phyloP scores from a whole-genome alignment of 2,329 filamentous ascomycete species.

The Hypoxylon sp. region DNA sequence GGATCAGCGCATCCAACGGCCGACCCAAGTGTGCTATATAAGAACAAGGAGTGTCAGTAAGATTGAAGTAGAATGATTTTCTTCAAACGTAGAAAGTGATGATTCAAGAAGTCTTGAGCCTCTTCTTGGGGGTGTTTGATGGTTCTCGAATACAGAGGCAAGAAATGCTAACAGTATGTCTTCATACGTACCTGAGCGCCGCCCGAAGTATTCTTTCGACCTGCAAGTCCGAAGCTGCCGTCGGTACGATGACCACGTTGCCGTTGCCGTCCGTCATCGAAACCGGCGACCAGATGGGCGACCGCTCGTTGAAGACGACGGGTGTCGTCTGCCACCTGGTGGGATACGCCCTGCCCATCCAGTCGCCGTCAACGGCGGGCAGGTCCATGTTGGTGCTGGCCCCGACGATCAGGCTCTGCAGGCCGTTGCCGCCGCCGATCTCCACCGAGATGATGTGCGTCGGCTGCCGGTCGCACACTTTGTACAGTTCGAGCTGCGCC shows the following conservation, averaged over 20 bases:
- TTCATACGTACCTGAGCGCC: slow-evolving; percentile 55
- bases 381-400: slow-evolving; percentile 64
- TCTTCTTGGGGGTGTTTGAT: too few species aligned
- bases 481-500: slow-evolving; percentile 64
- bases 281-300: slow-evolving; percentile 57
- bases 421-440: slow-evolving; percentile 74
- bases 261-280: slow-evolving; percentile 63
- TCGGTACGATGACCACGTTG: slow-evolving; percentile 58
- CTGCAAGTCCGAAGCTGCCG: slow-evolving; percentile 58
- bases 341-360: slow-evolving; percentile 68
- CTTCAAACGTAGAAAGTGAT: too few species aligned
- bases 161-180: too few species aligned
- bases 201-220: slow-evolving; percentile 64
- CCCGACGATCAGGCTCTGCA: slow-evolving; percentile 68
- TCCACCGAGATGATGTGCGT: slow-evolving; percentile 72
- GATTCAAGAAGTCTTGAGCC: too few species aligned
- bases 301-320: slow-evolving; percentile 62
- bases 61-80: too few species aligned
- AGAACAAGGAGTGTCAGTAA: too few species aligned
- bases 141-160: too few species aligned
- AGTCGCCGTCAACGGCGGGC: slow-evolving; percentile 65
- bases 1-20: slow-evolving; percentile 62
- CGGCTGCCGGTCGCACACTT: slow-evolving; percentile 55
- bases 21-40: slow-evolving; percentile 63
- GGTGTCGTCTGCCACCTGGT: slow-evolving; percentile 68